phyloP scores from a whole-genome alignment of 768 basidiomycete species.

The Macrolepiota albuminosa region DNA sequence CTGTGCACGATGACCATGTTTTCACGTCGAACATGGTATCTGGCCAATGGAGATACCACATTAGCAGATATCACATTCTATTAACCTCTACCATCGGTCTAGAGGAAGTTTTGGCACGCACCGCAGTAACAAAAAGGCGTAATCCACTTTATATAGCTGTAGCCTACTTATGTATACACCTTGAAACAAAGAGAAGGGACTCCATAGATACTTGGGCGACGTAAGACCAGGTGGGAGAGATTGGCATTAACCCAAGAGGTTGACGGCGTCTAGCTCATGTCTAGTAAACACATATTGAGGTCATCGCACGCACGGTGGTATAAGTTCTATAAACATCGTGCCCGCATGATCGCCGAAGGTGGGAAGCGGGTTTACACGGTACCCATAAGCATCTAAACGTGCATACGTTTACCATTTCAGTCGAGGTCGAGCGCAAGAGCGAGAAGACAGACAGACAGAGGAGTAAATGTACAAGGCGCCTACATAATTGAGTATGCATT shows the following conservation, averaged over 20 bases:
- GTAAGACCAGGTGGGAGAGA: neutral
- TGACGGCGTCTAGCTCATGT: neutral
- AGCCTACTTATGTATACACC: neutral
- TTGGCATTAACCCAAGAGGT: neutral
- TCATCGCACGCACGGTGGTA: neutral
- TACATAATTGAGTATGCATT: no score
- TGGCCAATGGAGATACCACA: neutral
- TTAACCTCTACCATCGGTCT: neutral
- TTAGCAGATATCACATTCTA: neutral
- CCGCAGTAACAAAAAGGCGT: neutral
- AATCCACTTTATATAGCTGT: neutral
- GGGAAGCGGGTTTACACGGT: neutral
- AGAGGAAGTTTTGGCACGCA: neutral
- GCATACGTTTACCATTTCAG: neutral
- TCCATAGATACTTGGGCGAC: neutral
- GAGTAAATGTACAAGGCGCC: no score
- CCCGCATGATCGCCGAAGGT: slow-evolving; percentile 1
- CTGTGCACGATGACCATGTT: neutral
- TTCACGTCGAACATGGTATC: neutral
- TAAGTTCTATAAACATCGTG: neutral
- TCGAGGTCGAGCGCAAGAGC: neutral
- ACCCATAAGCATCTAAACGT: neutral
- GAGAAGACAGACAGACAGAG: neutral
- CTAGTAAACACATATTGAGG: neutral
- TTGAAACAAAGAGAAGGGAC: no score